A percentile compares a stretch with the other conserved stretches of the same genome.
phyloP scores from a whole-genome alignment of 805 yeast genomes.

The Saccharomyces paradoxus region DNA sequence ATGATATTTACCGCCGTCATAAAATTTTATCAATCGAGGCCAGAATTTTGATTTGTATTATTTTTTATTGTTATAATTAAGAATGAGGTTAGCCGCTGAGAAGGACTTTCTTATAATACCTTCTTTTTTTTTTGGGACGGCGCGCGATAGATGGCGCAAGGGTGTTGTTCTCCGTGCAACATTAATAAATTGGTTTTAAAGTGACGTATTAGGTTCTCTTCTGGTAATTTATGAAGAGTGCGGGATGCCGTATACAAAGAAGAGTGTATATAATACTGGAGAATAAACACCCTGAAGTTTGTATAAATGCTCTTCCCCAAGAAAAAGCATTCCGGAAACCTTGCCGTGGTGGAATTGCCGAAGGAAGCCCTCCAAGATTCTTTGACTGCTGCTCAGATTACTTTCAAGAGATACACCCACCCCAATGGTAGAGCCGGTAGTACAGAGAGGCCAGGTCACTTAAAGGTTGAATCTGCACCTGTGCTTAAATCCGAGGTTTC shows the following conservation, averaged over 20 bases:
- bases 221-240: background rate
- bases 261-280: background rate
- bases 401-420: slow-evolving; percentile 21
- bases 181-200: background rate
- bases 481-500: background rate
- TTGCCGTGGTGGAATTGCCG: slow-evolving; percentile 3
- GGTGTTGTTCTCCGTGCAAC: background rate
- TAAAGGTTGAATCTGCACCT: background rate
- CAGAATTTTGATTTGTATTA: background rate
- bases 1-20: background rate
- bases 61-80: background rate
- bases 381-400: slow-evolving; percentile 26
- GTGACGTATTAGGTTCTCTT: background rate
- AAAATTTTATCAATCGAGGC: background rate
- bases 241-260: background rate
- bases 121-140: background rate
- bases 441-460: background rate
- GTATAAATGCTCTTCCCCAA: background rate
- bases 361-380: slow-evolving; percentile 20
- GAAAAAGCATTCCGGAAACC: background rate
- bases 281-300: background rate
- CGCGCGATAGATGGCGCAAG: background rate
- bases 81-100: background rate
- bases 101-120: background rate
- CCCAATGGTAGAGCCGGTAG: slow-evolving; percentile 1